phyloP scores from a whole-genome alignment of 2,329 filamentous ascomycete species.

The Aspergillus versicolor region DNA sequence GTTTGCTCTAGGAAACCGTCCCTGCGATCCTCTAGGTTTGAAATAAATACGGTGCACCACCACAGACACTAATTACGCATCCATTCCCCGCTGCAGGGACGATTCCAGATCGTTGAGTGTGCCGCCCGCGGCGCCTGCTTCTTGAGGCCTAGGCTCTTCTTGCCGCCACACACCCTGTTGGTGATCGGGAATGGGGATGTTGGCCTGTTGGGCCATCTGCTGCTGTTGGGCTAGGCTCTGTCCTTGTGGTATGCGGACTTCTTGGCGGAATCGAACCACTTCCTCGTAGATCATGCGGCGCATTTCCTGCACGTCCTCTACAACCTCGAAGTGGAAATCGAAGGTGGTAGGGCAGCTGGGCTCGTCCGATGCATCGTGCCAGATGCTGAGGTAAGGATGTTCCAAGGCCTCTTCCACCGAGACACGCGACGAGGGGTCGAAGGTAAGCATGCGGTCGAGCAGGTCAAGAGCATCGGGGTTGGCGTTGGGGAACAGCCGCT shows the following conservation, averaged over 20 bases:
- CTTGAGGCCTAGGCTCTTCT: constrained; percentile 64
- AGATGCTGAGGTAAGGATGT: constrained; percentile 94
- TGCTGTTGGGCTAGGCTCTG: constrained; percentile 41
- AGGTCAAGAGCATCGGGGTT: constrained; percentile 96
- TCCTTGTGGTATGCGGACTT: constrained; percentile 53
- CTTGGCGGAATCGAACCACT: constrained; percentile 77
- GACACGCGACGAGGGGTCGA: constrained; percentile 91
- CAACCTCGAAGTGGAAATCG: constrained; percentile 97
- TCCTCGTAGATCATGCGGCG: constrained; percentile 97
- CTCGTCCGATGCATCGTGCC: constrained; percentile 97
- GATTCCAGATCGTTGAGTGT: constrained; percentile 48
- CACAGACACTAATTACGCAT: constrained; percentile 39
- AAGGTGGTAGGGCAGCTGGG: constrained; percentile 90
- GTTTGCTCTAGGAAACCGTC: constrained; percentile 11
- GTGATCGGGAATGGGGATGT: constrained; percentile 63
- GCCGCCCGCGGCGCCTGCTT: constrained; percentile 45
- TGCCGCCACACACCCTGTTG: constrained; percentile 55
- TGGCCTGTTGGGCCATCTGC: constrained; percentile 42
- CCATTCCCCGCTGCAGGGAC: constrained; percentile 58
- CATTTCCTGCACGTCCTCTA: constrained; percentile 94
- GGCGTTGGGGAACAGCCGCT: constrained; percentile 83
- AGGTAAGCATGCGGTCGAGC: constrained; percentile 94
- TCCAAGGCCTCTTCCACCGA: constrained; percentile 93
- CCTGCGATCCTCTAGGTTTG: constrained; percentile 6
- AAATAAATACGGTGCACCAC: background rate